Percentiles rank a stretch among this genome's conserved stretches.
phyloP scores from a whole-genome alignment of 768 basidiomycete genomes.

The Termitomyces sp. region DNA sequence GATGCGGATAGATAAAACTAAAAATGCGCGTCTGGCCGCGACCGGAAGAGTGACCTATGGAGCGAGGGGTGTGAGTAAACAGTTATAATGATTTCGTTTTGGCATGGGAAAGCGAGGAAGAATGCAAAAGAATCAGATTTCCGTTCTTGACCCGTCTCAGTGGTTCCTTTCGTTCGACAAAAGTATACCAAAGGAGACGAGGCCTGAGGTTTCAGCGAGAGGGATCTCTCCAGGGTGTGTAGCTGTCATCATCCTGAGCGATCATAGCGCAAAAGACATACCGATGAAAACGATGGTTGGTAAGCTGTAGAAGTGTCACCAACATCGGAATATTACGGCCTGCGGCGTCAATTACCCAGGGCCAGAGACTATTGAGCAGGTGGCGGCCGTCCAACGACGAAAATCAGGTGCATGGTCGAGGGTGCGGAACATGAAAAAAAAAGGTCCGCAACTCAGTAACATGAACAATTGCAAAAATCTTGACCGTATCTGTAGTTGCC shows the following conservation, averaged over 20 bases:
- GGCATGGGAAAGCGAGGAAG: neutral
- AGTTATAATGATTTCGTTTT: too few relatives aligned
- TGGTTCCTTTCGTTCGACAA: slow-evolving; percentile 36
- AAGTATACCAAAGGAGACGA: slow-evolving; percentile 36
- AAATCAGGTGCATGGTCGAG: too few relatives aligned
- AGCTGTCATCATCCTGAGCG: slow-evolving; percentile 36
- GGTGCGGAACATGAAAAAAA: neutral
- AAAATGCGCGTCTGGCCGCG: neutral
- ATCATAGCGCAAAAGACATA: neutral
- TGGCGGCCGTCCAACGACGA: too few relatives aligned
- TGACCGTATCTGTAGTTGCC: too few relatives aligned
- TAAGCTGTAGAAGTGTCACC: neutral
- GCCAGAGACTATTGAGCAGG: too few relatives aligned
- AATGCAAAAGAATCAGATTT: slow-evolving; percentile 42
- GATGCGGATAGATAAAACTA: neutral
- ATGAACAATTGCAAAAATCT: too few relatives aligned
- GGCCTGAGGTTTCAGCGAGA: slow-evolving; percentile 36
- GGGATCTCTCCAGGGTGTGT: slow-evolving; percentile 27
- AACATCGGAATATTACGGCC: neutral
- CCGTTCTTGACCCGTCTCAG: slow-evolving; percentile 47
- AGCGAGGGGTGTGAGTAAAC: neutral
- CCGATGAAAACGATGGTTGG: neutral
- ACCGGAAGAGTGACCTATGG: neutral
- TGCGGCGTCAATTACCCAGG: neutral
- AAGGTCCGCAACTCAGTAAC: too few relatives aligned